These are phyloP conservation scores for Irpex sp. DNA, from an alignment of 1,284 basidiomycete species.

Conservation along the genomic window DNA sequence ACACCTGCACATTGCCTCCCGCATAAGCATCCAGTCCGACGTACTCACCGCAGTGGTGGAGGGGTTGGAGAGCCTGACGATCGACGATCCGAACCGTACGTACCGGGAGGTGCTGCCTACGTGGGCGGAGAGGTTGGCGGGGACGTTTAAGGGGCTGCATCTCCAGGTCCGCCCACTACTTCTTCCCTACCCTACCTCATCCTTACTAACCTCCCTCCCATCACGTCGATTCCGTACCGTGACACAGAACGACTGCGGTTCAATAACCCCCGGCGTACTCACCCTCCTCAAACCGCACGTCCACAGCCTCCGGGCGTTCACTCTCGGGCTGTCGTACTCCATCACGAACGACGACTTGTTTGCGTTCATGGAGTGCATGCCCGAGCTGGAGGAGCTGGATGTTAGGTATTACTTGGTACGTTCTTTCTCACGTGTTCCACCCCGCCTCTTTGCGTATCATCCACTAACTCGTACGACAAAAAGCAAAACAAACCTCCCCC, in stretches of 20 bases:
- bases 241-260: conserved; percentile 58
- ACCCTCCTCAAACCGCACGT: conserved; percentile 37
- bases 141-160: neutral
- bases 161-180: too few relatives aligned
- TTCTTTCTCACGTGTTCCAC: neutral
- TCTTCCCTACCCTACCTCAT: too few relatives aligned
- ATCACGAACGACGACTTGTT: conserved; percentile 48
- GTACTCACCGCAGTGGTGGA: too few relatives aligned
- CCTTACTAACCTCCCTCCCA: too few relatives aligned
- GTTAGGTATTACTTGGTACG: conserved; percentile 48
- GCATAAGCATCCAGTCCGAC: too few relatives aligned
- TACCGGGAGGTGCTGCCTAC: neutral
- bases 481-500: neutral
- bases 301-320: conserved; percentile 27
- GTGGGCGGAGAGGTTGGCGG: neutral
- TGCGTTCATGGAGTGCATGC: conserved; percentile 37
- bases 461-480: neutral
- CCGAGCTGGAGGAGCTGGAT: conserved; percentile 32
- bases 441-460: neutral
- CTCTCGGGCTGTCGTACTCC: conserved; percentile 51
- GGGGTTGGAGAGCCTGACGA: neutral
- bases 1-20: neutral
- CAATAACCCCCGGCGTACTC: conserved; percentile 53
- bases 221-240: too few relatives aligned
- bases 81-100: neutral